These are phyloP conservation scores for Populus alba DNA, from an alignment of 345 rosid species.

Conservation along the genomic window DNA sequence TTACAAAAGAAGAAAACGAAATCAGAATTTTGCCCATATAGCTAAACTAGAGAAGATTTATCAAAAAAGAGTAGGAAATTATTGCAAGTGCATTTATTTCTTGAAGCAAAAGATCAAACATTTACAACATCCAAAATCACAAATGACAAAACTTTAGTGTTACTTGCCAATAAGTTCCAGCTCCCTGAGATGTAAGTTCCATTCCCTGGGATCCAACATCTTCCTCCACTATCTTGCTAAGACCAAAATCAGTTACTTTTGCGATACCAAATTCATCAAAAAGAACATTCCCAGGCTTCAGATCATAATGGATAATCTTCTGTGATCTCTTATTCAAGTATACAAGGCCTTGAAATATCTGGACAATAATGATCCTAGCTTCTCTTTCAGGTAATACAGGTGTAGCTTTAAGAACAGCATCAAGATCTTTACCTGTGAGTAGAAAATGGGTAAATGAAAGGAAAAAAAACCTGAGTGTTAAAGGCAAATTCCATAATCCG, in stretches of 20 bases:
- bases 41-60: neutral
- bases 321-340: constrained; percentile 82
- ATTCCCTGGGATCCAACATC: constrained; percentile 94
- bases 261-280: constrained; percentile 96
- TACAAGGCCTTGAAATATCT: constrained; percentile 93
- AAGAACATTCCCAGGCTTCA: constrained; percentile 98
- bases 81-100: neutral
- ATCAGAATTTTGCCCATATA: neutral
- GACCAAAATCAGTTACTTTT: constrained; percentile 99
- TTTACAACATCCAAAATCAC: constrained; percentile 6
- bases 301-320: constrained; percentile 95
- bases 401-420: constrained; percentile 96
- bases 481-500: constrained; percentile 1
- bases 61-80: neutral
- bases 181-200: constrained; percentile 99
- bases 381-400: constrained; percentile 91
- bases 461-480: constrained; percentile 6
- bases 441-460: neutral
- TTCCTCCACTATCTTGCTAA: constrained; percentile 96
- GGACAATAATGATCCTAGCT: constrained; percentile 87
- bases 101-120: neutral
- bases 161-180: constrained; percentile 96
- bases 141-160: constrained; percentile 15
- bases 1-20: constrained; percentile 6
- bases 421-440: constrained; percentile 89